These are phyloP conservation scores for Komagataella phaffii DNA, from an alignment of 805 yeast species.

Conservation along the genomic window DNA sequence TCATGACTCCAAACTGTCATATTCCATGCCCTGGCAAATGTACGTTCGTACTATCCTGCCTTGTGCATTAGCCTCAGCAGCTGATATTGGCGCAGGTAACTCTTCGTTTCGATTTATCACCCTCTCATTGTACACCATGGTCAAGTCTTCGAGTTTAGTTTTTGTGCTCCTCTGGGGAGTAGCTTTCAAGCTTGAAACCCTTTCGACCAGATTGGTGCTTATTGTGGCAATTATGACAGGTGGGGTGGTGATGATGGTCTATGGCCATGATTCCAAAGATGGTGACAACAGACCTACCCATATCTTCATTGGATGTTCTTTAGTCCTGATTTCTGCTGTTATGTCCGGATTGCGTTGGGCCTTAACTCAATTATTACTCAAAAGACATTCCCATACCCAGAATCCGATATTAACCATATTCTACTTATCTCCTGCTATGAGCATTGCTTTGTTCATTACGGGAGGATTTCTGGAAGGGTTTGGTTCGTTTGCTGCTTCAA, in stretches of 20 bases:
- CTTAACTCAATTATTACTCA: constrained; percentile 72
- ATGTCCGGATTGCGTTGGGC: constrained; percentile 94
- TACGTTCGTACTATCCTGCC: constrained; percentile 55
- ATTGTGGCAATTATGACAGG: constrained; percentile 70
- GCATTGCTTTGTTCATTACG: constrained; percentile 38
- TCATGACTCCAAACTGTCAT: constrained; percentile 4
- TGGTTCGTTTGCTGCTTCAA: constrained; percentile 31
- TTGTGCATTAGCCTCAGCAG: constrained; percentile 78
- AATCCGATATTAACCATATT: constrained; percentile 79
- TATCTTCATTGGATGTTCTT: constrained; percentile 43
- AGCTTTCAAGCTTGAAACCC: constrained; percentile 61
- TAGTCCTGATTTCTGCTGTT: constrained; percentile 68
- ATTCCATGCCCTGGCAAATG: constrained; percentile 18
- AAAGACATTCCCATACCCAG: constrained; percentile 39
- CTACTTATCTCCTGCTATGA: constrained; percentile 80
- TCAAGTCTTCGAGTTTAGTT: constrained; percentile 77
- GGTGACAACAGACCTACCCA: constrained; percentile 7
- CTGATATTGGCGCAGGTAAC: constrained; percentile 91
- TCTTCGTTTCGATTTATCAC: constrained; percentile 70
- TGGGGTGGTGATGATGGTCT: constrained; percentile 86
- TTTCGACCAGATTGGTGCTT: constrained; percentile 50
- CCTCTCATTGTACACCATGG: constrained; percentile 80
- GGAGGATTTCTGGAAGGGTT: constrained; percentile 68
- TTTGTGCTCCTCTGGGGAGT: constrained; percentile 87
- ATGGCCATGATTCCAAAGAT: constrained; percentile 23